Evolutionary conservation across 352 stramenopile genomes (phyloP).

Genomic region (Nothophytophthora sp.): DNA sequence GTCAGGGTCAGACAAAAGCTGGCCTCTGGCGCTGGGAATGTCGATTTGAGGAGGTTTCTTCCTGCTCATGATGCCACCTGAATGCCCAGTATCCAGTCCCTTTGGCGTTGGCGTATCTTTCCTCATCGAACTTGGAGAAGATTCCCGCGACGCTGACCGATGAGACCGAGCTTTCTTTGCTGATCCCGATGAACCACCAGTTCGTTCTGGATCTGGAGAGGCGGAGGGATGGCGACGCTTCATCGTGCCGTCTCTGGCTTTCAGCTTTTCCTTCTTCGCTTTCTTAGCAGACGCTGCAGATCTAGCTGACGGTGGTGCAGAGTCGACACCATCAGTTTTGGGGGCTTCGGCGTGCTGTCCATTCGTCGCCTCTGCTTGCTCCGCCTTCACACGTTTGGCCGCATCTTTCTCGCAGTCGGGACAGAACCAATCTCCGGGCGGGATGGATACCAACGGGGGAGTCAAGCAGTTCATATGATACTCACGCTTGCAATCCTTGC

Average conservation of each 20-base stretch:
- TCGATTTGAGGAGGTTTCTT: constrained; percentile 48
- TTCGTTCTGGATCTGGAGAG: constrained; percentile 35
- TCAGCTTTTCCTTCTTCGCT: constrained; percentile 63
- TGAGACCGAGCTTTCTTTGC: constrained; percentile 49
- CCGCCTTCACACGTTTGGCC: constrained; percentile 25
- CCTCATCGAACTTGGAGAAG: constrained; percentile 30
- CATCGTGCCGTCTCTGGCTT: constrained; percentile 44
- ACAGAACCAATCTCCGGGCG: constrained; percentile 79
- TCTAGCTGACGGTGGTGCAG: constrained; percentile 3
- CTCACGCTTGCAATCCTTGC: constrained; percentile 77
- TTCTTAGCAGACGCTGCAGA: constrained; percentile 26
- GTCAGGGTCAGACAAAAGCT: constrained; percentile 33
- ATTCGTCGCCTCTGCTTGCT: constrained; percentile 24
- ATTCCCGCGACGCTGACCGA: constrained; percentile 45
- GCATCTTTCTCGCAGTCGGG: constrained; percentile 60
- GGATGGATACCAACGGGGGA: constrained; percentile 62
- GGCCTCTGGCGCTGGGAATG: constrained; percentile 34
- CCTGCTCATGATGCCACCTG: constrained; percentile 8
- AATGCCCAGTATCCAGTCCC: constrained; percentile 8
- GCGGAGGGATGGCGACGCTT: constrained; percentile 59
- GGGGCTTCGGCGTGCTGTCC: constrained; percentile 14
- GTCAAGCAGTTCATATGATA: constrained; percentile 88
- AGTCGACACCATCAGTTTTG: constrained; percentile 16
- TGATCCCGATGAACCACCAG: constrained; percentile 9
- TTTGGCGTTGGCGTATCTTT: constrained; percentile 39